Conservation (phyloP, 495 filamentous ascomycete species). For the Penicillium malachiteum region DNA sequence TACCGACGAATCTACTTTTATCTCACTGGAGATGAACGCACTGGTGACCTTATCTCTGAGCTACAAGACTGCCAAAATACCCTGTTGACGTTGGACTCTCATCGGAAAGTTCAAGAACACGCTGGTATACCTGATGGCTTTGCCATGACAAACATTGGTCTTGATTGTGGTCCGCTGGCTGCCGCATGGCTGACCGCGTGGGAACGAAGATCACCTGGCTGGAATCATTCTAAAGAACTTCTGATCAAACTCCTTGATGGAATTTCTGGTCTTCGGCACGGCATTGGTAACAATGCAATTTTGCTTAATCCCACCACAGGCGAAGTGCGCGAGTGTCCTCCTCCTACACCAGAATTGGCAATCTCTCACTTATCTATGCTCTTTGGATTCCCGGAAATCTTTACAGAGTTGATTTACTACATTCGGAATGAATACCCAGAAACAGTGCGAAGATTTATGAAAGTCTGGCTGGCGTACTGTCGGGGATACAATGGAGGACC, state of each 20-base stretch:
- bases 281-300: constrained; percentile 22
- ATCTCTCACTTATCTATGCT: constrained; percentile 27
- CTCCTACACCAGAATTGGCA: constrained; percentile 21
- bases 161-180: constrained; percentile 45
- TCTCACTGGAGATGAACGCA: constrained; percentile 44
- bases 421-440: constrained; percentile 3
- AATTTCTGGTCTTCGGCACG: constrained; percentile 17
- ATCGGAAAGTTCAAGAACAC: constrained; percentile 46
- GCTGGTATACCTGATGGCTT: constrained; percentile 34
- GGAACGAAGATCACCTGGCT: constrained; percentile 34
- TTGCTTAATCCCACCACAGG: constrained; percentile 18
- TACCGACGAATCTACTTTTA: constrained; percentile 50
- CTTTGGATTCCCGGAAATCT: constrained; percentile 22
- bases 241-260: constrained; percentile 17
- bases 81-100: constrained; percentile 40
- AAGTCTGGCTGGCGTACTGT: constrained; percentile 21
- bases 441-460: constrained; percentile 4
- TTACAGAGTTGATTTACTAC: constrained; percentile 21
- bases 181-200: constrained; percentile 44
- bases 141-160: constrained; percentile 40
- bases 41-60: constrained; percentile 45
- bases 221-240: constrained; percentile 8
- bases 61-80: constrained; percentile 27
- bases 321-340: constrained; percentile 18
- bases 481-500: constrained; percentile 23